Conservation (phyloP, 1,284 basidiomycete species). For the Cyathus olla region DNA sequence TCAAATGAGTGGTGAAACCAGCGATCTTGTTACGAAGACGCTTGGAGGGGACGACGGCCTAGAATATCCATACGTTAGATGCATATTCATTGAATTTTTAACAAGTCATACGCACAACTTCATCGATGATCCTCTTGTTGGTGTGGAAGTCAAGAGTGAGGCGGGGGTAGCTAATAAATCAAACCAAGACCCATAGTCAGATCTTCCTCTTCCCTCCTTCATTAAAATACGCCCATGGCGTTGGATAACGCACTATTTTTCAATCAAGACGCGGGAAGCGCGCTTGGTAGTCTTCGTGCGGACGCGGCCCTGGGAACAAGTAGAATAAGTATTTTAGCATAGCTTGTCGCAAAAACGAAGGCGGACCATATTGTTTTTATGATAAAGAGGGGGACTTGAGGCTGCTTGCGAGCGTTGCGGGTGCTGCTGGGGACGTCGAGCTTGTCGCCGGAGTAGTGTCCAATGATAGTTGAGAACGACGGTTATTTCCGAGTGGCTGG, state of each 20-base stretch:
- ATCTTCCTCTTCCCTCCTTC: neutral
- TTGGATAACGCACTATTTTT: slow-evolving; percentile 90
- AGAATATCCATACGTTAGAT: too few relatives aligned
- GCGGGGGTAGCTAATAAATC: slow-evolving; percentile 83
- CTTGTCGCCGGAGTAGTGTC: too few relatives aligned
- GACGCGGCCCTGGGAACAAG: slow-evolving; percentile 84
- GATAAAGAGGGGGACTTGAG: too few relatives aligned
- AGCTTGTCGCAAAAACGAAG: neutral
- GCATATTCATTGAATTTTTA: too few relatives aligned
- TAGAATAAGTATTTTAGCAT: neutral
- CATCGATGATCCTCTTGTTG: slow-evolving; percentile 99
- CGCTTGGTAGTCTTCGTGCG: slow-evolving; percentile 99
- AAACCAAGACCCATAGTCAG: neutral
- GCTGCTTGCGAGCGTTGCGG: too few relatives aligned
- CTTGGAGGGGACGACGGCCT: slow-evolving; percentile 98
- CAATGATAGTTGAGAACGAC: too few relatives aligned
- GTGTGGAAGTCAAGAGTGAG: slow-evolving; percentile 98
- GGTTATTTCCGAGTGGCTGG: too few relatives aligned
- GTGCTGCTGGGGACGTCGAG: too few relatives aligned
- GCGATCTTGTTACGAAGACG: slow-evolving; percentile 99
- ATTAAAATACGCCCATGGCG: slow-evolving; percentile 17
- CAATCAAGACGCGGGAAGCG: slow-evolving; percentile 98
- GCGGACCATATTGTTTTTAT: neutral
- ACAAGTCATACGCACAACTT: slow-evolving; percentile 78
- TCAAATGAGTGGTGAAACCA: slow-evolving; percentile 99